Evolutionary conservation across 1,139 yeast genomes (phyloP), one percentile per base, ranked within the genome.

Genomic region (Pichia inconspicua): DNA sequence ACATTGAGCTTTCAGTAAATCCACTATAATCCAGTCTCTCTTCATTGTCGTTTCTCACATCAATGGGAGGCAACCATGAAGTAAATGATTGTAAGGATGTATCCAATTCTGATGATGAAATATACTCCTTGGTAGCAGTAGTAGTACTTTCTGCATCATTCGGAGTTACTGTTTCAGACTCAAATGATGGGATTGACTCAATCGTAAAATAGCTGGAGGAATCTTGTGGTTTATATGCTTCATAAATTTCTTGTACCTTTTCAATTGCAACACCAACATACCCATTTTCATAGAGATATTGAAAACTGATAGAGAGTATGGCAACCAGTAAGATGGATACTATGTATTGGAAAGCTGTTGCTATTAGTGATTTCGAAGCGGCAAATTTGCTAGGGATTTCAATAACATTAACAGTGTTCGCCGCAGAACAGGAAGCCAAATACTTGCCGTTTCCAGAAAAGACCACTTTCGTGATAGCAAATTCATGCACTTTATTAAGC

Each of bases 381-480:
- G 75, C 68, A 53, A 71, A 71, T 28, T 72, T 73, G n/a, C 66
- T 66, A 4, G 94, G 90, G 25, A 87, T 64, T 50, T 71, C 73
- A 51, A 80, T 68, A 7, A 88, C 80, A 54, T 75, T 78, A 39
- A 89, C 75, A 1, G 88, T 75, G 53, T 85, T 84, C 2, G 95
- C 87, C 2, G 94, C 95, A 43, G 95, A 84, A 0, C 82, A 84
- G 15, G 90, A 78, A 1, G 90, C 95, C 44, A 89, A 68, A 48
- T 75, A 70, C 40, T 75, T 68, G 14, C 92, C 90, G 57, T 80
- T 75, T 10, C 87, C 83, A 15, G 87, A 82, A 52, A 89, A 80
- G 0, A 79, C 71, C 11, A 87, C 77, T 45, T 78, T 74, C 0
- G 97, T 90, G 46, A 90, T 82, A 11, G 96, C 92, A 65, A 87